phyloP scores from a whole-genome alignment of 2,329 filamentous ascomycete species.

The Sphaerostilbella broomeana region DNA sequence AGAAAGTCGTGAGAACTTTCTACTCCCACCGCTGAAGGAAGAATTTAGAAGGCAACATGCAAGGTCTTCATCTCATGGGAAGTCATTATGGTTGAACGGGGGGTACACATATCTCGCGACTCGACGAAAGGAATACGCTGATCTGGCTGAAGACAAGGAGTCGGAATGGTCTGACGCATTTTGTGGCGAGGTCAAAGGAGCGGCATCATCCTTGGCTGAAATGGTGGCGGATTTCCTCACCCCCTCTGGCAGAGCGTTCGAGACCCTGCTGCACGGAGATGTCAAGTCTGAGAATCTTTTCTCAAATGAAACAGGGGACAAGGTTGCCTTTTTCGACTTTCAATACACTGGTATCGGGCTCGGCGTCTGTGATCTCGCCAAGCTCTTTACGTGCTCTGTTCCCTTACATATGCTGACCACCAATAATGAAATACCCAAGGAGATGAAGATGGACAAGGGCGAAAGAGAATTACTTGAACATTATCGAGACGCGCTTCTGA shows the following conservation, averaged over 20 bases:
- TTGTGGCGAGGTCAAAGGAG: slow-evolving; percentile 29
- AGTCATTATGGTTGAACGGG: slow-evolving; percentile 54
- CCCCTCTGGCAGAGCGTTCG: slow-evolving; percentile 36
- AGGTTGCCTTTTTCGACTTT: slow-evolving; percentile 62
- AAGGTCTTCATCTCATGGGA: slow-evolving; percentile 12
- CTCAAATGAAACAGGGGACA: slow-evolving; percentile 39
- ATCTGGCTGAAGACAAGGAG: slow-evolving; percentile 36
- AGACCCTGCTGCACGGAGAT: slow-evolving; percentile 61
- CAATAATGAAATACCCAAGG: slow-evolving; percentile 23
- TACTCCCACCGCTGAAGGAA: slow-evolving; percentile 53
- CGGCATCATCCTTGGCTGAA: slow-evolving; percentile 42
- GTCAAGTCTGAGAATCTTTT: slow-evolving; percentile 66
- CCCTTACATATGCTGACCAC: slow-evolving; percentile 45
- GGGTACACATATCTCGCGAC: slow-evolving; percentile 65
- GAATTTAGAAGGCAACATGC: slow-evolving; percentile 22
- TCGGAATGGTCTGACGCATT: slow-evolving; percentile 51
- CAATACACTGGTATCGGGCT: slow-evolving; percentile 60
- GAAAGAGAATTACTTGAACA: slow-evolving; percentile 45
- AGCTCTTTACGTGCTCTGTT: slow-evolving; percentile 61
- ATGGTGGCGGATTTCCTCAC: slow-evolving; percentile 45
- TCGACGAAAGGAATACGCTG: slow-evolving; percentile 47
- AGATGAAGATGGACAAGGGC: slow-evolving; percentile 42
- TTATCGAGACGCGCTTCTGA: slow-evolving; percentile 39
- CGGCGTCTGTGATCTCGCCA: slow-evolving; percentile 60
- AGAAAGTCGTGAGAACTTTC: slow-evolving; percentile 27